Evolutionary conservation across 1,284 basidiomycete species (phyloP).

Genomic region (Puccinia novopanici): DNA sequence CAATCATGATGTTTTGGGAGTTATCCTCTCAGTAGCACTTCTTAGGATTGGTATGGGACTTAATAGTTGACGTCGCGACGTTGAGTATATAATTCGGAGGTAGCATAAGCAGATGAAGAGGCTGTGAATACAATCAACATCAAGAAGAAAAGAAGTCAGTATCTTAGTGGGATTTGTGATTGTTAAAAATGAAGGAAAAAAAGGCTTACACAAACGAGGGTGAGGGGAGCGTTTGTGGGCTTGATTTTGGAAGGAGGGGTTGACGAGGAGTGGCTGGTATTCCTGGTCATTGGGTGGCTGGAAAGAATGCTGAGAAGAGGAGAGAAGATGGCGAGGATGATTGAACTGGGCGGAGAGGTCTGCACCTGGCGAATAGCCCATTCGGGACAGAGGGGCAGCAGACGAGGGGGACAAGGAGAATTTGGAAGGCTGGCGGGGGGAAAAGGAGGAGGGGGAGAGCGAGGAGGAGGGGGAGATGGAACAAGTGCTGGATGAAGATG

Average conservation of each 20-base stretch:
- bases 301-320: background rate
- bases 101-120: too few relatives aligned
- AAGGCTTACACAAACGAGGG: background rate
- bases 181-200: background rate
- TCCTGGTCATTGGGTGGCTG: background rate
- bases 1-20: too few relatives aligned
- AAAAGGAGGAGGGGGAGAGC: background rate
- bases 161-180: too few relatives aligned
- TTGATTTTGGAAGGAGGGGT: background rate
- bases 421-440: background rate
- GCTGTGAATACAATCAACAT: too few relatives aligned
- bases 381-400: background rate
- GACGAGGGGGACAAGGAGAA: background rate
- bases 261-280: background rate
- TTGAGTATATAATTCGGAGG: too few relatives aligned
- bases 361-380: background rate
- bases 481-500: background rate
- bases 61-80: too few relatives aligned
- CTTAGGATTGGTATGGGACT: too few relatives aligned
- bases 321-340: background rate
- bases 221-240: background rate
- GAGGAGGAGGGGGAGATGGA: background rate
- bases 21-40: too few relatives aligned
- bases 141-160: background rate
- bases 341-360: background rate